These are phyloP conservation scores for Vigna unguiculata DNA, from an alignment of 306 rosid genomes.

Conservation along the genomic window DNA sequence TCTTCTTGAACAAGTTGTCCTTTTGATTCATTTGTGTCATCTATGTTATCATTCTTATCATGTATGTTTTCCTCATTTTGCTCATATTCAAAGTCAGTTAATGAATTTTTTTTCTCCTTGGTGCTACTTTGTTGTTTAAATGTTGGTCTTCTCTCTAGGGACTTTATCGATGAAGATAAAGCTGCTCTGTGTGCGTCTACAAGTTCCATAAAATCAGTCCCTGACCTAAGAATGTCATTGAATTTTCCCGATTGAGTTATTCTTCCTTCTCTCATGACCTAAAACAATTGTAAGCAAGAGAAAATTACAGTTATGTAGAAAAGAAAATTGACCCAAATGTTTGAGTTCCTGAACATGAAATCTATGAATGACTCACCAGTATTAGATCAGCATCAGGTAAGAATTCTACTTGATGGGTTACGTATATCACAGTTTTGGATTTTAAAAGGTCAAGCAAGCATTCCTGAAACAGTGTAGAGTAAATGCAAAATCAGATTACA, in stretches of 20 bases:
- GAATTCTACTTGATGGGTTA: conserved; percentile 95
- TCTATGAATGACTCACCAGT: conserved; percentile 57
- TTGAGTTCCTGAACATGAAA: conserved; percentile 18
- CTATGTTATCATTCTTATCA: conserved; percentile 47
- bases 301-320: background rate
- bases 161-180: conserved; percentile 62
- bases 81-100: conserved; percentile 42
- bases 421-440: conserved; percentile 78
- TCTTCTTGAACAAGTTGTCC: conserved; percentile 91
- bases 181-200: conserved; percentile 86
- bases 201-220: conserved; percentile 80
- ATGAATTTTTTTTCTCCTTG: conserved; percentile 42
- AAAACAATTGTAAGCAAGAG: conserved; percentile 20
- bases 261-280: conserved; percentile 91
- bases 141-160: conserved; percentile 39
- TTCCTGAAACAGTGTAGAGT: conserved; percentile 59
- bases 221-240: conserved; percentile 65
- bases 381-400: conserved; percentile 86
- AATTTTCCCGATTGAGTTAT: conserved; percentile 84
- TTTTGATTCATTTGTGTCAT: conserved; percentile 49
- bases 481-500: conserved; percentile 21
- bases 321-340: conserved; percentile 7
- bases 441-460: conserved; percentile 77
- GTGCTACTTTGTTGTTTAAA: conserved; percentile 38
- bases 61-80: conserved; percentile 47